Evolutionary conservation across 495 filamentous ascomycete species (phyloP).

Genomic region (Podospora didyma): DNA sequence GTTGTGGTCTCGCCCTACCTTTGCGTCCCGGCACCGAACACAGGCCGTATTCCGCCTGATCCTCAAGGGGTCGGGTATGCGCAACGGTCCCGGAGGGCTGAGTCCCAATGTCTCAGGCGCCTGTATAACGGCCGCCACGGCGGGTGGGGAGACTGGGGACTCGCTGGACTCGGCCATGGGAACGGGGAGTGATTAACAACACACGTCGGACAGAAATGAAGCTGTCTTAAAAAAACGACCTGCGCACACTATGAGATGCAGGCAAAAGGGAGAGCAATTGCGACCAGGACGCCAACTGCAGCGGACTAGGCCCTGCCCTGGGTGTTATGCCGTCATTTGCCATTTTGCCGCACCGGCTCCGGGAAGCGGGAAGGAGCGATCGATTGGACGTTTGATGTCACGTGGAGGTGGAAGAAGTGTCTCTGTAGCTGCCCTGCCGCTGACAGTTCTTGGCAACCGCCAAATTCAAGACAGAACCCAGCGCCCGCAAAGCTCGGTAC

Average conservation of each 20-base stretch:
- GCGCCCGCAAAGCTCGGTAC: no score
- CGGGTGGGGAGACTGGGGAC: neutral
- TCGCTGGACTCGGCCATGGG: conserved; percentile 8
- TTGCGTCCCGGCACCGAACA: conserved; percentile 40
- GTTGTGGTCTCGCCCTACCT: conserved; percentile 17
- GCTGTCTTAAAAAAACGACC: neutral
- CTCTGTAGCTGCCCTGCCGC: no score
- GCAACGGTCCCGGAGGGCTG: conserved; percentile 12
- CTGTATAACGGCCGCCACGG: neutral
- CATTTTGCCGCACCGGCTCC: neutral
- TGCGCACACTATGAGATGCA: neutral
- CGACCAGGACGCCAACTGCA: neutral
- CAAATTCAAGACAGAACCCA: no score
- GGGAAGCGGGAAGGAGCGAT: neutral
- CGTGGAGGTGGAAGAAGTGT: no score
- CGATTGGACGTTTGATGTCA: neutral
- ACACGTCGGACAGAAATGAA: conserved; percentile 6
- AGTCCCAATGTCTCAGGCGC: neutral
- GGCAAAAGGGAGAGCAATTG: neutral
- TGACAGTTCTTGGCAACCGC: no score
- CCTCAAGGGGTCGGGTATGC: conserved; percentile 16
- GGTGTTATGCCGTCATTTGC: neutral
- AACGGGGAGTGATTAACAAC: neutral
- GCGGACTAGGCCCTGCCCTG: neutral
- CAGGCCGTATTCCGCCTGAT: conserved; percentile 42